These are phyloP conservation scores for Combretum micranthum DNA, from an alignment of 345 rosid species.

Conservation along the genomic window DNA sequence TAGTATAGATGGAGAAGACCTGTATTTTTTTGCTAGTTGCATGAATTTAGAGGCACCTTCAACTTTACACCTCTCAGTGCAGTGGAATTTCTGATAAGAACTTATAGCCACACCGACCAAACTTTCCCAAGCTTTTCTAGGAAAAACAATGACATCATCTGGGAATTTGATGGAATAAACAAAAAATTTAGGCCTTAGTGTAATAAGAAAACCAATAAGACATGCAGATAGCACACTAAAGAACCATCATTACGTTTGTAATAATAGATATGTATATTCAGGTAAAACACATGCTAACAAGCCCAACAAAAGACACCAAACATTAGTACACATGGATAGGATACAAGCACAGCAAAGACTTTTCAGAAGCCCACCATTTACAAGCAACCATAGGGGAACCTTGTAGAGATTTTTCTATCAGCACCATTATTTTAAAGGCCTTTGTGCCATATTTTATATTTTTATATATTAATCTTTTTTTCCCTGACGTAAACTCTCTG, in stretches of 20 bases:
- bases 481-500: too few species aligned
- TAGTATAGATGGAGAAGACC: constrained; percentile 58
- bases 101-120: constrained; percentile 61
- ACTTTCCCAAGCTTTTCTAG: constrained; percentile 57
- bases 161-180: constrained; percentile 15
- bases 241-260: neutral
- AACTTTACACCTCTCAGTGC: constrained; percentile 18
- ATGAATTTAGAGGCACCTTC: constrained; percentile 46
- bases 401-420: too few species aligned
- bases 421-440: too few species aligned
- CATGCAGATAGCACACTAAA: too few species aligned
- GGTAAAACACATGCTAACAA: neutral
- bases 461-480: too few species aligned
- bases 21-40: constrained; percentile 51
- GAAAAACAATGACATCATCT: constrained; percentile 47
- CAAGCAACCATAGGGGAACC: too few species aligned
- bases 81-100: constrained; percentile 32
- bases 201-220: too few species aligned
- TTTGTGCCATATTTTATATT: too few species aligned
- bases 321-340: too few species aligned
- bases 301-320: neutral
- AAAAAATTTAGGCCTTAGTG: neutral
- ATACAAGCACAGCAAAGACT: too few species aligned
- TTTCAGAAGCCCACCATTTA: too few species aligned
- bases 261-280: neutral